Evolutionary conservation across 202 grass and related monocot genomes (phyloP).

Genomic region (Tripidium arundinaceum): DNA sequence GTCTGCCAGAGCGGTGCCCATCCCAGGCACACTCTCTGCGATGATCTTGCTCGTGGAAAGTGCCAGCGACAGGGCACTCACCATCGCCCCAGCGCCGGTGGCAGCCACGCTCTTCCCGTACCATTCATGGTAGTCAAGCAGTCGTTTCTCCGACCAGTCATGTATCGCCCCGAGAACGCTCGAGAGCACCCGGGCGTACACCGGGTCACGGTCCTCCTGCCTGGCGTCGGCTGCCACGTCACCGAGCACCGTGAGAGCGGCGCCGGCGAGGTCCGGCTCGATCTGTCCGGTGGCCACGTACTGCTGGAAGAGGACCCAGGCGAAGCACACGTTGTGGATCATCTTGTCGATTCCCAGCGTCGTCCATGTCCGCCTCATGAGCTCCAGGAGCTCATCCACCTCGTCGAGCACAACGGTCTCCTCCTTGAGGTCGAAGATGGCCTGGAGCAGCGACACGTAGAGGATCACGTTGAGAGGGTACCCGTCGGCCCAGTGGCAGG

Average conservation of each 20-base stretch:
- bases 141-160: conserved; percentile 67
- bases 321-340: conserved; percentile 70
- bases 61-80: conserved; percentile 49
- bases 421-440: conserved; percentile 66
- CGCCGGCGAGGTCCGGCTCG: conserved; percentile 59
- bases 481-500: conserved; percentile 79
- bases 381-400: conserved; percentile 83
- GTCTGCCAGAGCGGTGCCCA: background rate
- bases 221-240: conserved; percentile 62
- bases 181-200: conserved; percentile 49
- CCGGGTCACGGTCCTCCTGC: conserved; percentile 34
- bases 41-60: conserved; percentile 62
- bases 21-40: conserved; percentile 34
- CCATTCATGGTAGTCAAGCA: conserved; percentile 75
- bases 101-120: conserved; percentile 36
- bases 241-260: conserved; percentile 45
- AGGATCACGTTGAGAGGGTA: conserved; percentile 79
- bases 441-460: conserved; percentile 62
- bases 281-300: conserved; percentile 68
- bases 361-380: conserved; percentile 87
- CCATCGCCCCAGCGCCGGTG: conserved; percentile 32
- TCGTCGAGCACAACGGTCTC: conserved; percentile 73
- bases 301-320: conserved; percentile 80
- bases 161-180: conserved; percentile 49
- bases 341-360: conserved; percentile 56